Conservation (phyloP, 2,329 filamentous ascomycete genomes). For the Botryotinia convoluta region DNA sequence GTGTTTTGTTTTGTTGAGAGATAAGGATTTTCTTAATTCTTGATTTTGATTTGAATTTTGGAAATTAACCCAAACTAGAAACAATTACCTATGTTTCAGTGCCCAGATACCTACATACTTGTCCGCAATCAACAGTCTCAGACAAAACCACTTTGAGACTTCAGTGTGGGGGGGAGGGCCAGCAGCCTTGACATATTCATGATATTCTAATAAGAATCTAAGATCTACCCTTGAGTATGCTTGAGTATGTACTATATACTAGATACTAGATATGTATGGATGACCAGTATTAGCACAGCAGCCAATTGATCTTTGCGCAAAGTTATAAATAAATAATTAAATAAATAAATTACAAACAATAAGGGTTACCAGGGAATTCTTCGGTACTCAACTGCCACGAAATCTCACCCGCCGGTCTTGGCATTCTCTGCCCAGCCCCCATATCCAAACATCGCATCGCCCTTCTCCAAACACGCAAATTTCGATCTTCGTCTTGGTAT, state of each 20-base stretch:
- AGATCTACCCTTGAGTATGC: not conserved
- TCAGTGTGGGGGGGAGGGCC: not conserved
- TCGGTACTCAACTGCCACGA: constrained; percentile 10
- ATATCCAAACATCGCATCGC: not conserved
- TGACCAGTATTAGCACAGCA: not conserved
- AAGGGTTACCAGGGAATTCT: not conserved
- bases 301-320: not conserved
- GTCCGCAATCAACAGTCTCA: constrained; percentile 5
- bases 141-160: constrained; percentile 1
- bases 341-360: not conserved
- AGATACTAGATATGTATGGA: not conserved
- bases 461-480: not conserved
- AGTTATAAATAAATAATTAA: not conserved
- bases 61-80: not conserved
- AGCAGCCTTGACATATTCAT: constrained; percentile 1
- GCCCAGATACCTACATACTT: not conserved
- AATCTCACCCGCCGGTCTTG: not conserved
- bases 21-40: not conserved
- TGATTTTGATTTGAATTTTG: not conserved
- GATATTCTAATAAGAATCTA: not conserved
- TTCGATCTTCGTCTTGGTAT: not conserved
- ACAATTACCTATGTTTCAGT: not conserved
- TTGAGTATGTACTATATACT: not conserved
- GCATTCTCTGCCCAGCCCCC: not conserved
- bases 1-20: not conserved